Conservation (phyloP, 148 eudicot species). For the Cornus suecica region DNA sequence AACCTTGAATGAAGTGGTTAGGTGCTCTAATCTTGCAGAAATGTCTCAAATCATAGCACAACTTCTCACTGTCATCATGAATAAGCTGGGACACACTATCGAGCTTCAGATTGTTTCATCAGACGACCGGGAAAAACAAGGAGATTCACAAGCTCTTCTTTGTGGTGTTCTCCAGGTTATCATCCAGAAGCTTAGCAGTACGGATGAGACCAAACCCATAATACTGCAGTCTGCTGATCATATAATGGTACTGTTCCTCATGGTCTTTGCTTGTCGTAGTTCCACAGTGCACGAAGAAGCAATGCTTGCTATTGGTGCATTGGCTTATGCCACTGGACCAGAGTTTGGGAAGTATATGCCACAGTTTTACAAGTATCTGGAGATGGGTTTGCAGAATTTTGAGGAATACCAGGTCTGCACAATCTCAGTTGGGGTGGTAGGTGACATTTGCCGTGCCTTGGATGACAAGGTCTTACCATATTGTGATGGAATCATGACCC, state of each 20-base stretch:
- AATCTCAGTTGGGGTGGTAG: conserved; percentile 71
- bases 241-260: conserved; percentile 36
- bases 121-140: conserved; percentile 38
- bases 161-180: conserved; percentile 41
- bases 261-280: conserved; percentile 42
- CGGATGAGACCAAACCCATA: neutral
- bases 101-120: conserved; percentile 34
- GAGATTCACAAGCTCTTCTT: conserved; percentile 37
- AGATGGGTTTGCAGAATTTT: conserved; percentile 70
- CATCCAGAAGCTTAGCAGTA: conserved; percentile 34
- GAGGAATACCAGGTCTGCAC: conserved; percentile 83
- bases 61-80: conserved; percentile 38
- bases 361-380: conserved; percentile 67
- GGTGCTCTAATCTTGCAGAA: conserved; percentile 31
- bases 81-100: conserved; percentile 27
- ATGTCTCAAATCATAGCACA: conserved; percentile 25
- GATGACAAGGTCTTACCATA: conserved; percentile 62
- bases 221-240: conserved; percentile 36
- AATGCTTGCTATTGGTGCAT: conserved; percentile 73
- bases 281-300: conserved; percentile 84
- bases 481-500: conserved; percentile 69
- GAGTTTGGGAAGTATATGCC: conserved; percentile 65
- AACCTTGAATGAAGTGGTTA: conserved; percentile 38
- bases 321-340: conserved; percentile 67
- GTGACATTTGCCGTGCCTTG: conserved; percentile 68